Evolutionary conservation across 371 early-diverging fungal species (phyloP).

Genomic region (Entomophthora muscae): DNA sequence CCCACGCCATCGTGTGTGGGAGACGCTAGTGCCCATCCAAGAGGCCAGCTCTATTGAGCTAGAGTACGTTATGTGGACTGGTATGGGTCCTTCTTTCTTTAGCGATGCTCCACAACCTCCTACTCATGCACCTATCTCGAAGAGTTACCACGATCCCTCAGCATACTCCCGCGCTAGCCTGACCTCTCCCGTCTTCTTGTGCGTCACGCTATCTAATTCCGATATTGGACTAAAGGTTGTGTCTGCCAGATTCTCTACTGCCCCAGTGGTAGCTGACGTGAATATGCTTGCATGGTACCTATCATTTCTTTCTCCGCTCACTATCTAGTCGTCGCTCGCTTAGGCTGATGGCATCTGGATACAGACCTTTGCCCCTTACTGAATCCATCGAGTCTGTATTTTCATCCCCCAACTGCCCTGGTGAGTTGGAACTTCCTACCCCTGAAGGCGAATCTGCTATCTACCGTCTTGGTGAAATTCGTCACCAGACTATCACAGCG

Average conservation of each 20-base stretch:
- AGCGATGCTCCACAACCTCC: not conserved
- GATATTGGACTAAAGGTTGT: not conserved
- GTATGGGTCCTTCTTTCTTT: not conserved
- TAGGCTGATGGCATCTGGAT: not conserved
- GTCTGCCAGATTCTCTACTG: not conserved
- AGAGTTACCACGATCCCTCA: not conserved
- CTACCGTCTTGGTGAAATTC: not conserved
- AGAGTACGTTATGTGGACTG: not conserved
- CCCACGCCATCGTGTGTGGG: not conserved
- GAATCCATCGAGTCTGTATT: not conserved
- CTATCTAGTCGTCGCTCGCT: not conserved
- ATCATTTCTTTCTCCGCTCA: not conserved
- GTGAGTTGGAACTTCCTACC: not conserved
- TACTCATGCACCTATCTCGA: not conserved
- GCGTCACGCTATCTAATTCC: not conserved
- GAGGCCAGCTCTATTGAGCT: not conserved
- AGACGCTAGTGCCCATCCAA: not conserved
- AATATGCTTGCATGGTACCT: not conserved
- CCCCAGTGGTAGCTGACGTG: not conserved
- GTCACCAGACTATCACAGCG: not conserved
- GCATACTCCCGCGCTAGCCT: not conserved
- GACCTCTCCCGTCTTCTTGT: not conserved
- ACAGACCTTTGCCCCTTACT: not conserved
- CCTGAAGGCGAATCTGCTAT: not conserved
- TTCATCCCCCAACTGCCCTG: not conserved